phyloP scores from a whole-genome alignment of 2,329 filamentous ascomycete genomes.

The Colletotrichum somersetense region DNA sequence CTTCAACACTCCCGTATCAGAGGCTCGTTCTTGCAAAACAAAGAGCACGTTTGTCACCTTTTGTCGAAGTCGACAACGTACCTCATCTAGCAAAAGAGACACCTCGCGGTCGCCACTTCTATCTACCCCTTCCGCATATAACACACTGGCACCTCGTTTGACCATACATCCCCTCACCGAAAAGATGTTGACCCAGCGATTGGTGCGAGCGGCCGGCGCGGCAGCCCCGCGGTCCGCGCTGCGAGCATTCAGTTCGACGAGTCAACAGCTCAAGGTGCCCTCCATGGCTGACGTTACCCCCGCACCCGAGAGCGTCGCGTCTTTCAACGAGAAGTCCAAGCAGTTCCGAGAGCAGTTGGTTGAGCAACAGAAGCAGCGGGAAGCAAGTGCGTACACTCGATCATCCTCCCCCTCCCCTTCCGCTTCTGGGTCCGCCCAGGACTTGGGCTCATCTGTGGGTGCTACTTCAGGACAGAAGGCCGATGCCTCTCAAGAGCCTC shows the following conservation, averaged over 20 bases:
- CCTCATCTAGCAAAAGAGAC: slow-evolving; percentile 30
- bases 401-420: slow-evolving; percentile 51
- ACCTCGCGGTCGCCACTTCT: slow-evolving; percentile 32
- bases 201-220: slow-evolving; percentile 61
- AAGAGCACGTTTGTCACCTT: slow-evolving; percentile 36
- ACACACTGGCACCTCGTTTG: slow-evolving; percentile 17
- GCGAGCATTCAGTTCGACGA: slow-evolving; percentile 71
- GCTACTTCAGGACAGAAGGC: slow-evolving; percentile 67
- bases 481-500: slow-evolving; percentile 67
- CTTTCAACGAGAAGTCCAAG: slow-evolving; percentile 87
- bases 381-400: slow-evolving; percentile 78
- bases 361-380: slow-evolving; percentile 82
- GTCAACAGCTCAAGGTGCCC: slow-evolving; percentile 68
- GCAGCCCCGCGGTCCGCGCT: slow-evolving; percentile 61
- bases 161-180: slow-evolving; percentile 44
- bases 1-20: slow-evolving; percentile 31
- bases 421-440: slow-evolving; percentile 58
- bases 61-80: slow-evolving; percentile 25
- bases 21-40: slow-evolving; percentile 41
- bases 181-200: slow-evolving; percentile 64
- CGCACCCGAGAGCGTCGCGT: slow-evolving; percentile 73
- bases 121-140: slow-evolving; percentile 4
- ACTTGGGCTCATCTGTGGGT: slow-evolving; percentile 75
- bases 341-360: slow-evolving; percentile 87
- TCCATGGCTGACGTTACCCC: slow-evolving; percentile 85